These are phyloP conservation scores for Powellomyces hirtus DNA, from an alignment of 192 early-diverging fungal genomes.

Conservation along the genomic window DNA sequence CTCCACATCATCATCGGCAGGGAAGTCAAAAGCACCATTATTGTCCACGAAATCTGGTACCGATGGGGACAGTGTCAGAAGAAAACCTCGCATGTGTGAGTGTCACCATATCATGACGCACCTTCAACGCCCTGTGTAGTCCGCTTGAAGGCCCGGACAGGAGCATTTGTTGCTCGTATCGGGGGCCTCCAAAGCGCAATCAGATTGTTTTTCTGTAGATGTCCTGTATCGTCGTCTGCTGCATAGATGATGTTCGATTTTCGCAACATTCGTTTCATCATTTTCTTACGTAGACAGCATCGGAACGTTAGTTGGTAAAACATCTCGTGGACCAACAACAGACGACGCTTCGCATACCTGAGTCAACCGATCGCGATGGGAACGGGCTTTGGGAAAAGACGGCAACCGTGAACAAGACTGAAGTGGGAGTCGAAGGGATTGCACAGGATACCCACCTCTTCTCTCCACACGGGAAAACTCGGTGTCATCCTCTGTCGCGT, in stretches of 20 bases:
- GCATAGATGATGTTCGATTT: not conserved
- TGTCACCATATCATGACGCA: not conserved
- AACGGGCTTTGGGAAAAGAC: no score
- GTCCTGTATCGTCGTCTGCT: not conserved
- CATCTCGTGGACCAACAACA: no score
- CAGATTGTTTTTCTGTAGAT: not conserved
- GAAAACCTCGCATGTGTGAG: no score
- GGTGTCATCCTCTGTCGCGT: no score
- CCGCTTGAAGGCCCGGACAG: not conserved
- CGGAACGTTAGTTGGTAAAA: not conserved
- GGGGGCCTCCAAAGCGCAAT: conserved; percentile 8
- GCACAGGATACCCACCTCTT: no score
- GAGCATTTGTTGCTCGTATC: not conserved
- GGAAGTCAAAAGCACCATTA: not conserved
- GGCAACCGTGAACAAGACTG: no score
- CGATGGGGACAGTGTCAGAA: no score
- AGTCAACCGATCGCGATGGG: no score
- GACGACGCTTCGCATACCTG: no score
- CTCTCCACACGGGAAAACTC: no score
- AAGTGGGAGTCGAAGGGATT: no score
- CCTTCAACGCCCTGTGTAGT: not conserved
- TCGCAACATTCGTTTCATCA: not conserved
- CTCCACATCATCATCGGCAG: not conserved
- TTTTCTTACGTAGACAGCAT: not conserved
- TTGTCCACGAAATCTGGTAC: not conserved